Conservation (phyloP, 164 flowering plant species). For the Tinospora cordifolia region DNA sequence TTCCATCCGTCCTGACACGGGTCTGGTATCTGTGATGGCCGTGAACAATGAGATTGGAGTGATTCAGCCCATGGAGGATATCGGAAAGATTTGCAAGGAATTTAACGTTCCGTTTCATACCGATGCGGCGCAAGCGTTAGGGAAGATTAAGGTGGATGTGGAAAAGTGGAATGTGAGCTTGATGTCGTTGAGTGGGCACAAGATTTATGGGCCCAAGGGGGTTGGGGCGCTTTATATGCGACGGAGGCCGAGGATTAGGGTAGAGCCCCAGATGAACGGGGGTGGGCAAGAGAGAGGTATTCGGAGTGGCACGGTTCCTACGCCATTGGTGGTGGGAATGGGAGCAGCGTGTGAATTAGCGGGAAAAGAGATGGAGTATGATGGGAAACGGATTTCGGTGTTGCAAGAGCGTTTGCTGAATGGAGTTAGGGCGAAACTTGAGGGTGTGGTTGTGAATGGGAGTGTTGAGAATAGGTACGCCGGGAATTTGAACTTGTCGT, state of each 20-base stretch:
- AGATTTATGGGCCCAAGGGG: conserved; percentile 91
- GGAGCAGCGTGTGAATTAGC: conserved; percentile 93
- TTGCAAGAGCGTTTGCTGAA: conserved; percentile 68
- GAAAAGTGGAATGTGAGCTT: conserved; percentile 75
- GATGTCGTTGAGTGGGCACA: conserved; percentile 91
- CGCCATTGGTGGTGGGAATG: conserved; percentile 86
- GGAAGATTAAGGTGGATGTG: conserved; percentile 80
- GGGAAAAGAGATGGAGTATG: conserved; percentile 79
- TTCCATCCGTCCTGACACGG: conserved; percentile 74
- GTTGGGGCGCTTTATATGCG: conserved; percentile 84
- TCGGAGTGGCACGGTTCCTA: conserved; percentile 90
- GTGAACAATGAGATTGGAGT: conserved; percentile 98
- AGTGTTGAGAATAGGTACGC: conserved; percentile 68
- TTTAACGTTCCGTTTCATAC: conserved; percentile 63
- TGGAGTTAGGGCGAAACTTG: conserved; percentile 58
- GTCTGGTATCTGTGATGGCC: conserved; percentile 77
- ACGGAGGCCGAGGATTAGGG: conserved; percentile 71
- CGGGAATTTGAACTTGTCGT: conserved; percentile 85
- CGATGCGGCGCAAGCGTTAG: conserved; percentile 90
- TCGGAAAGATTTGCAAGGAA: conserved; percentile 73
- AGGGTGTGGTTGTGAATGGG: conserved; percentile 86
- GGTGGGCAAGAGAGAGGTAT: conserved; percentile 96
- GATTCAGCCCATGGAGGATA: conserved; percentile 85
- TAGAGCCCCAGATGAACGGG: conserved; percentile 91
- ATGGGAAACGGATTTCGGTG: conserved; percentile 42